Base-by-base conservation (phyloP, 2,329 filamentous ascomycete genomes). In the Xylaria sp. region DNA sequence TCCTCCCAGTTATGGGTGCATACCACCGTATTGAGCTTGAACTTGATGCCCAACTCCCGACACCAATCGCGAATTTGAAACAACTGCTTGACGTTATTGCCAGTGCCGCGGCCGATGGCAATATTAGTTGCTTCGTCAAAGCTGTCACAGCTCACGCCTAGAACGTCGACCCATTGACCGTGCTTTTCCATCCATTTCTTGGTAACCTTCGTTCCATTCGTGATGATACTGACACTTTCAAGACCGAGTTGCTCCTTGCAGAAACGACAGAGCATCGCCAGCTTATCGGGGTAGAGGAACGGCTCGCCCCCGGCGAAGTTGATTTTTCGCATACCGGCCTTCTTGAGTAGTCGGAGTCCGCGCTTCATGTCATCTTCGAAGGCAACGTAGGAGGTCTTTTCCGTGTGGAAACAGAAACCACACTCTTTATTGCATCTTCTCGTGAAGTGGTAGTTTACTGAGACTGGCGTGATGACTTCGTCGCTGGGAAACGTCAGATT, bases 1-100 rank as follows among this genome's bases (percentile, higher is more conserved):
- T 88, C 85, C 2, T 82, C 61, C 75, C 77, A 83, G 70, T 88
- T 88, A 58, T 82, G 75, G 1, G 71, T 76, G 72, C 81, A 82
- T 3, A 88, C 81, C 0, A 88, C 85, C 0, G 86, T 88, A 76
- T 88, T 88, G 59, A 88, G 74, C 78, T 88, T 88, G 79, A 88
- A 87, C 75, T 82, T 85, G 74, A 88, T 82, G 1, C 80, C 80
- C 27, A 81, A 81, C 64, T 82, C 65, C 3, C 74, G 71, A 74
- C 86, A 88, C 81, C 83, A 84, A 5, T 75, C 74, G 4, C 77
- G 74, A 67, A 88, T 81, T 12, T 76, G 71, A 59, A 81, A 82
- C 0, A 88, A 77, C 60, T 82, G 78, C 19, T 67, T 59, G 14
- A 87, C 79, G 62, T 87, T 82, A n/a, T 81, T 76, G 3, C 83